Evolutionary conservation across 2,329 filamentous ascomycete genomes (phyloP), one percentile per base, ranked within the genome.

Genomic region (Aspergillus hortae): DNA sequence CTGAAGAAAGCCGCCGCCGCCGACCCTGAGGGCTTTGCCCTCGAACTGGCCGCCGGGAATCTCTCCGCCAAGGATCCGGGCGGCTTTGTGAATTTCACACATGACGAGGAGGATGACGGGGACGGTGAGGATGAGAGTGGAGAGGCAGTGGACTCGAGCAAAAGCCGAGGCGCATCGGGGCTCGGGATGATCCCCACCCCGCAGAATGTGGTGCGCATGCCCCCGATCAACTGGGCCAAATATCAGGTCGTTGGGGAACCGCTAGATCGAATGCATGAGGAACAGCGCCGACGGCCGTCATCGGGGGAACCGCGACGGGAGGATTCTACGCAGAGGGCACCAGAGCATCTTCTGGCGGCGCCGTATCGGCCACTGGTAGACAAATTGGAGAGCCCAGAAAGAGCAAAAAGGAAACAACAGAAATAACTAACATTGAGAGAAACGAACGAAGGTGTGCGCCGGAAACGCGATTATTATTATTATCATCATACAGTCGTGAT

Each of bases 151-250:
- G 47, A 48, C 6, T 38, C 40, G 11, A 42, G 52, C 6, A 17
- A 10, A 38, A 40, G 25, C 5, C 30, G 48, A 30, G 44, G 46
- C 4, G 35, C 46, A 4, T 58, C 59, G 9, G 55, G 57, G 3
- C 91, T 91, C 75, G 76, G 82, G 2, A 74, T 74, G 15, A 81
- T 96, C 12, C 92, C 92, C 0, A 81, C 80, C 12, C 84, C 89
- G 6, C 92, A 96, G 69, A 88, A 88, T 60, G 77, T 97, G 1
- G 86, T 95, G 23, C 85, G 92, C 38, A 90, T 87, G 74, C 92
- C 92, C 7, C 88, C 90, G 7, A 86, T 97, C 65, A 96, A 96
- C 75, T 97, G 92, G 92, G 84, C 86, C 11, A 92, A 96, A 67
- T 97, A 97, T 70, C 89, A 90, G 61, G 80, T 96, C n/a, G 85